These are phyloP conservation scores for Termitomyces sp. DNA, from an alignment of 768 basidiomycete genomes.

Conservation along the genomic window DNA sequence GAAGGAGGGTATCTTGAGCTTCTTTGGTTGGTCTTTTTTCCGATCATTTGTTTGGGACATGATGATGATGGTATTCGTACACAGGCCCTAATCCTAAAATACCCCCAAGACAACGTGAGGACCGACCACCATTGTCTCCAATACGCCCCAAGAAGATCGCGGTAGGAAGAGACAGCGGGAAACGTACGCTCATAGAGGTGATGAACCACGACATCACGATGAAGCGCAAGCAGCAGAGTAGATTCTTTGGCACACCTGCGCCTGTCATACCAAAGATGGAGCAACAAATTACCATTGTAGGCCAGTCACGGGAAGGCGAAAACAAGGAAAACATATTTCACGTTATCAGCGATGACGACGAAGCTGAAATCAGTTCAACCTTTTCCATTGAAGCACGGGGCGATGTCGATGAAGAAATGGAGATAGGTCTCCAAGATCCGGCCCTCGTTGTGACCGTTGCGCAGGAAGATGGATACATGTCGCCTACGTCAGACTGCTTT, in stretches of 20 bases:
- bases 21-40: conserved; percentile 48
- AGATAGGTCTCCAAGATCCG: conserved; percentile 35
- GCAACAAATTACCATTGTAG: conserved; percentile 17
- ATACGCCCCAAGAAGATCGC: conserved; percentile 16
- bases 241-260: conserved; percentile 26
- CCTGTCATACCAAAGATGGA: background rate
- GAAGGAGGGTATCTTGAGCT: conserved; percentile 44
- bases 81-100: conserved; percentile 39
- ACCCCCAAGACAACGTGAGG: conserved; percentile 18
- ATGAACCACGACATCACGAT: conserved; percentile 59
- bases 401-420: conserved; percentile 29
- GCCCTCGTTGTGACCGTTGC: conserved; percentile 39
- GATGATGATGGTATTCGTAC: background rate
- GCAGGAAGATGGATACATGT: conserved; percentile 82
- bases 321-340: conserved; percentile 41
- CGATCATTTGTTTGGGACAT: background rate
- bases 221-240: conserved; percentile 37
- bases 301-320: conserved; percentile 26
- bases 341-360: conserved; percentile 22
- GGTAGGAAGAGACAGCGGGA: conserved; percentile 64
- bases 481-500: conserved; percentile 55
- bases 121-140: conserved; percentile 11
- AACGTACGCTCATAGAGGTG: conserved; percentile 65
- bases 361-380: conserved; percentile 17
- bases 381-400: conserved; percentile 32